Base-by-base conservation (phyloP, 2,329 filamentous ascomycete species). In the Aureobasidium vineae region DNA sequence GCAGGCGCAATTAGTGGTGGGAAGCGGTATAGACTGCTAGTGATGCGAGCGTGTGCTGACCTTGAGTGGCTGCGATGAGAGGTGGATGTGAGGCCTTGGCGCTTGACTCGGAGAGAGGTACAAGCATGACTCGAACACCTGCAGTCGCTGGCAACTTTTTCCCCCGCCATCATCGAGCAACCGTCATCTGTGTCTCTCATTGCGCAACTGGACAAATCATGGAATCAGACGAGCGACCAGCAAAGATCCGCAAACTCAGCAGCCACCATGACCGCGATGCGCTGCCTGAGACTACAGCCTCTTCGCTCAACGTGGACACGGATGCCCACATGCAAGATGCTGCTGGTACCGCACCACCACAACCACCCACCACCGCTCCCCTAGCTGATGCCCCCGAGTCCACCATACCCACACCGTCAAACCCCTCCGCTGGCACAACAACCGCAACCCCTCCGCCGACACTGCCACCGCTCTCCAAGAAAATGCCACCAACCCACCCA, bases 211-310 rank as follows among this genome's bases (percentile, higher is more conserved):
- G 23, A 49, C 15, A 28, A 11, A 59, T 36, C 1, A 86, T 86
- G 84, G 83, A 83, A 66, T 79, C 78, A 47, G 83, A 84, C 67
- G 84, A 84, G 69, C 77, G 84, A 56, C 85, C 85, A 8, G 74
- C 78, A 2, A 87, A 87, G 72, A 76, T 85, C 67, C 76, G 81
- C 59, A 87, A 86, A 76, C 71, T 84, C 38, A 79, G 77, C 41
- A 80, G 77, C 36, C 77, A 81, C 69, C 43, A 63, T 53, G 70
- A 71, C 47, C 63, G 68, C 21, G 50, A 66, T 33, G 8, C 38
- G 38, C 38, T 21, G 23, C 38, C 52, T 56, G 50, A 36, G 10
- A 36, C 33, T 28, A 15, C 52, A n/a, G 8, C 33, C 31, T 0
- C 33, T 40, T 31, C 47, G 41, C 41, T 43, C 53, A 8, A 61